These are phyloP conservation scores for Iris macrosiphon DNA, from an alignment of 106 monocot genomes.

Conservation along the genomic window DNA sequence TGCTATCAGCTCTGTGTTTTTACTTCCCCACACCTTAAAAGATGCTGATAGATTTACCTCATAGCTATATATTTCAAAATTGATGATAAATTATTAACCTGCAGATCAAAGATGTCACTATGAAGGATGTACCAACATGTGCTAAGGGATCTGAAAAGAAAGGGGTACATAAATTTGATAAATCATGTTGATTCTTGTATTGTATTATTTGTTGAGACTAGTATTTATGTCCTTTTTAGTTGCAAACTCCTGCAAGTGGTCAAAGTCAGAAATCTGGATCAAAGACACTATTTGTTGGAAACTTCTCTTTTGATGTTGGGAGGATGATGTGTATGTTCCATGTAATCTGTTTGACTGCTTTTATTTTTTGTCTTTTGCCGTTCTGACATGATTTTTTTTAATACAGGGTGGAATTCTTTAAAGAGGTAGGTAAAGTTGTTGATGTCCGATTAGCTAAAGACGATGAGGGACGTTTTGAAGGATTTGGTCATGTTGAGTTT, in stretches of 20 bases:
- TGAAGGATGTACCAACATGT: constrained; percentile 26
- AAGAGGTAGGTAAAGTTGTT: constrained; percentile 69
- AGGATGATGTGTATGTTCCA: constrained; percentile 60
- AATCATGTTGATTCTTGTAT: too few relatives aligned
- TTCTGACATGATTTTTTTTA: neutral
- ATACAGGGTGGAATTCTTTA: constrained; percentile 69
- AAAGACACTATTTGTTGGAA: constrained; percentile 75
- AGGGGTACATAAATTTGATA: too few relatives aligned
- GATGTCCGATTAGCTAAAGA: constrained; percentile 43
- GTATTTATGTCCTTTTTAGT: constrained; percentile 14
- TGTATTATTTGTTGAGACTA: neutral
- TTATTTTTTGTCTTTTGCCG: neutral
- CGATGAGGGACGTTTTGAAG: constrained; percentile 58
- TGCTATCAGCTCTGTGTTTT: neutral
- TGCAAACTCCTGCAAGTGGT: constrained; percentile 41
- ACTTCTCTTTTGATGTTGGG: constrained; percentile 42
- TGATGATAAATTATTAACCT: neutral
- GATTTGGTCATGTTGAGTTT: constrained; percentile 92
- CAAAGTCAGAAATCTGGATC: constrained; percentile 35
- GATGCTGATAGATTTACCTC: too few relatives aligned
- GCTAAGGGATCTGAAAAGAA: constrained; percentile 32
- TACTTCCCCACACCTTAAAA: neutral
- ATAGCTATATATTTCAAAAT: too few relatives aligned
- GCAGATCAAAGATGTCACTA: constrained; percentile 37
- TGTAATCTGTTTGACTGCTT: neutral